A percentile compares a stretch with the other conserved stretches of the same genome.
phyloP scores from a whole-genome alignment of 257 asterid species.

The Vinca minor region DNA sequence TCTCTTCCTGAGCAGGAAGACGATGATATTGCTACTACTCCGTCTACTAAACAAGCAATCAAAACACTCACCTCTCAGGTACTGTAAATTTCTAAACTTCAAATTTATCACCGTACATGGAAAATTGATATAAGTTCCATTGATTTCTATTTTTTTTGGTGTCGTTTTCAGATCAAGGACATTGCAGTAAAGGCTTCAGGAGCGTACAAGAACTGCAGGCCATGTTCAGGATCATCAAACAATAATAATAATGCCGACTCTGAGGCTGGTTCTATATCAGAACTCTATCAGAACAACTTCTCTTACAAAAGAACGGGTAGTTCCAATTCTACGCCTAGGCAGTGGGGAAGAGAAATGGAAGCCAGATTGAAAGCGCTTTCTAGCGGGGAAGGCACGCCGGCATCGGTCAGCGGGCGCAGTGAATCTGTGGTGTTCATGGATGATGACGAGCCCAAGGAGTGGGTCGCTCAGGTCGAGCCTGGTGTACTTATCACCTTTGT shows the following conservation, averaged over 20 bases:
- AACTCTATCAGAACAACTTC: slow-evolving; percentile 51
- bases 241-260: too few species aligned
- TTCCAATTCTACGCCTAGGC: slow-evolving; percentile 46
- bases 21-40: slow-evolving; percentile 48
- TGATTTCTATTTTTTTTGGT: background rate
- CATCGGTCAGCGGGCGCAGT: slow-evolving; percentile 73
- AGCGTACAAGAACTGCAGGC: slow-evolving; percentile 83
- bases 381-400: slow-evolving; percentile 87
- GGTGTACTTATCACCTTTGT: slow-evolving; percentile 87
- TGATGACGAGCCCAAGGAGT: slow-evolving; percentile 80
- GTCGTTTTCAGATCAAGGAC: slow-evolving; percentile 65
- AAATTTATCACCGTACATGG: too few species aligned
- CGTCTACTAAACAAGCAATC: slow-evolving; percentile 60
- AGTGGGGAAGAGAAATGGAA: slow-evolving; percentile 58
- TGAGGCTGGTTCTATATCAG: slow-evolving; percentile 59
- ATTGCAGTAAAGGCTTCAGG: slow-evolving; percentile 94
- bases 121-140: background rate
- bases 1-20: slow-evolving; percentile 58
- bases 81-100: too few species aligned
- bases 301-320: slow-evolving; percentile 57
- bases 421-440: slow-evolving; percentile 68
- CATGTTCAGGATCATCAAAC: slow-evolving; percentile 68
- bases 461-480: slow-evolving; percentile 99
- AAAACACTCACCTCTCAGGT: slow-evolving; percentile 83
- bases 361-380: slow-evolving; percentile 62